Percentiles rank a stretch among this genome's conserved stretches.
Evolutionary conservation across 176 grass and related monocot genomes (phyloP).

Genomic region (Rhipidocladum racemiflorum): DNA sequence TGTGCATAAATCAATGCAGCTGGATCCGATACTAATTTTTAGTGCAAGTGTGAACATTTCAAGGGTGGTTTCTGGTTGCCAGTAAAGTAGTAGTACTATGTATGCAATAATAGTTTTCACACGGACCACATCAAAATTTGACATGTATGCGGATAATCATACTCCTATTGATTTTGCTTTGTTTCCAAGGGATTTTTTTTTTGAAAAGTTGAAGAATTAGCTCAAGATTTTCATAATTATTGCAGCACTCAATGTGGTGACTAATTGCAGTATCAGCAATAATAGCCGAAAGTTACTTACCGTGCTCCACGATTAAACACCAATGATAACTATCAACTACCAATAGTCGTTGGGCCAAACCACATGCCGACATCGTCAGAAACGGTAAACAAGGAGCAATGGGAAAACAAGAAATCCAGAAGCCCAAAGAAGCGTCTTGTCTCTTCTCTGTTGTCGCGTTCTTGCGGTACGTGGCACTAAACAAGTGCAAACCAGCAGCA

Average conservation of each 20-base stretch:
- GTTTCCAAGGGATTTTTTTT: background rate
- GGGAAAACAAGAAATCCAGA: constrained; percentile 12
- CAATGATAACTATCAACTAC: background rate
- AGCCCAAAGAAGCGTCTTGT: background rate
- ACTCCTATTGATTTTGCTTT: background rate
- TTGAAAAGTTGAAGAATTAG: background rate
- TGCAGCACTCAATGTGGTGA: background rate
- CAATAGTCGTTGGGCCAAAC: background rate
- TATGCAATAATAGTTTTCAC: background rate
- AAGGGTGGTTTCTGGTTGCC: background rate
- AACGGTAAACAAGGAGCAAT: background rate
- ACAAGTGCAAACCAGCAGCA: background rate
- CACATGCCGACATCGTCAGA: constrained; percentile 21
- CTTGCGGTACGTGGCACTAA: background rate
- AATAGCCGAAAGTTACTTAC: background rate
- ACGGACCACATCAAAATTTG: background rate
- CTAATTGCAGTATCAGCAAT: background rate
- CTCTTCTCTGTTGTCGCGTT: background rate
- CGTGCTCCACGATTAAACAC: background rate
- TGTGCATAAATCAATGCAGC: background rate
- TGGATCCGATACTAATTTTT: background rate
- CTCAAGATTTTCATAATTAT: background rate
- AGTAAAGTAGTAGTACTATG: background rate
- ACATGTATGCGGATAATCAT: background rate
- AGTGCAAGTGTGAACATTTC: background rate